Conservation (phyloP, 1,284 basidiomycete species). For the Chondrostereum purpureum region DNA sequence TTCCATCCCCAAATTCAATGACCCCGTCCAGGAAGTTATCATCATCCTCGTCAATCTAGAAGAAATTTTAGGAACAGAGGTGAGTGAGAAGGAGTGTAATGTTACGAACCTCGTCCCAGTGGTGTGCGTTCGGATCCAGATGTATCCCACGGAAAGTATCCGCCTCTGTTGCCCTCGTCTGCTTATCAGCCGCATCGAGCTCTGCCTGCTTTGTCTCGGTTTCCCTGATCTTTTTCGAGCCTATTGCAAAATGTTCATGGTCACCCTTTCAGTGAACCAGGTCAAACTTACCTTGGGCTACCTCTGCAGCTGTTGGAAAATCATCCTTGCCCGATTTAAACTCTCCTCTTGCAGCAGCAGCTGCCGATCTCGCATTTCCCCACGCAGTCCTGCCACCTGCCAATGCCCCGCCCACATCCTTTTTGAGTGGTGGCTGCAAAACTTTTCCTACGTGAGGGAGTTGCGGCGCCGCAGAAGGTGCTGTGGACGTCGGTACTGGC, state of each 20-base stretch:
- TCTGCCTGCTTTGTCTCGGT: conserved; percentile 26
- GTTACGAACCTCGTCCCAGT: conserved; percentile 88
- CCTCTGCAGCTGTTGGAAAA: conserved; percentile 92
- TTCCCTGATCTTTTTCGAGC: conserved; percentile 27
- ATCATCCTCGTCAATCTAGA: conserved; percentile 82
- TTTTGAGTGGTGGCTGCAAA: conserved; percentile 60
- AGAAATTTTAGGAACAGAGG: conserved; percentile 10
- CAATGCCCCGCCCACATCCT: conserved; percentile 27
- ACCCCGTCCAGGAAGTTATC: conserved; percentile 85
- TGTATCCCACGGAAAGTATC: conserved; percentile 91
- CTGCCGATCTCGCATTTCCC: conserved; percentile 45
- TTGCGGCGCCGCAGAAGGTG: conserved; percentile 26
- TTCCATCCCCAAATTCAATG: conserved; percentile 90
- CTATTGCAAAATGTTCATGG: conserved; percentile 2
- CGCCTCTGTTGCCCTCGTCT: conserved; percentile 65
- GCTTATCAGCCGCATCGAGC: conserved; percentile 43
- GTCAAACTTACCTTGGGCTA: conserved; percentile 61
- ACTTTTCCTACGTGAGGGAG: conserved; percentile 46
- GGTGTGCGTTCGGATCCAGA: conserved; percentile 85
- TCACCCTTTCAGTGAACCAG: neutral
- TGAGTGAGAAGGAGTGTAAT: conserved; percentile 4
- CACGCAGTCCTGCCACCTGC: conserved; percentile 48
- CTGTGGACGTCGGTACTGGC: conserved; percentile 40
- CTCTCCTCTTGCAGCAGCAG: conserved; percentile 29
- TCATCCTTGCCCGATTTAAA: conserved; percentile 41